phyloP scores from a whole-genome alignment of 2,329 filamentous ascomycete species.

The Arthrobotrys entomopaga region DNA sequence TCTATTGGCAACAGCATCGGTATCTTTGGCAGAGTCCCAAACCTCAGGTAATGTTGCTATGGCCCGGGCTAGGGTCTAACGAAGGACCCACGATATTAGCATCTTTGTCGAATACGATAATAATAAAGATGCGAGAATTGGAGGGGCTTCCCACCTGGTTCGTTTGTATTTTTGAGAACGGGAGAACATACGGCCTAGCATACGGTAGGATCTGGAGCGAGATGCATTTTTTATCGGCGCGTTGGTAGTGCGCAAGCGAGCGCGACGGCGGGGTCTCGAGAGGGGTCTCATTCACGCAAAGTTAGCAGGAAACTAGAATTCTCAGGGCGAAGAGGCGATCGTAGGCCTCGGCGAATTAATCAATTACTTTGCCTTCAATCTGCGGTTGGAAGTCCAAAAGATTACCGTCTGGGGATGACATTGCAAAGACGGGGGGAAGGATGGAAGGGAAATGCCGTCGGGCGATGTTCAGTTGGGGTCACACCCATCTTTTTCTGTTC shows the following conservation, averaged over 20 bases:
- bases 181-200: slow-evolving; percentile 31
- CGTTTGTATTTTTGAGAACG: slow-evolving; percentile 23
- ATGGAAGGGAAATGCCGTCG: not conserved
- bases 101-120: not conserved
- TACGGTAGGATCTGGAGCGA: slow-evolving; percentile 42
- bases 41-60: slow-evolving; percentile 32
- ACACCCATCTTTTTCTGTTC: not conserved
- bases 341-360: not conserved
- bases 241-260: slow-evolving; percentile 35
- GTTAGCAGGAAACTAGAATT: too few relatives aligned
- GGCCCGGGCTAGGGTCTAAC: slow-evolving; percentile 11
- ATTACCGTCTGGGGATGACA: slow-evolving; percentile 25
- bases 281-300: slow-evolving; percentile 3
- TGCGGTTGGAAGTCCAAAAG: slow-evolving; percentile 33
- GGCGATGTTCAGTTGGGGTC: too few relatives aligned
- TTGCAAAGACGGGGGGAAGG: not conserved
- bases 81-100: not conserved
- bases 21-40: not conserved
- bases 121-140: not conserved
- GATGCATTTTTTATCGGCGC: slow-evolving; percentile 33
- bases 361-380: slow-evolving; percentile 19
- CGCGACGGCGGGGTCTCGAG: slow-evolving; percentile 12
- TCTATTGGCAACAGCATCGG: not conserved
- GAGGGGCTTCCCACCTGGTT: slow-evolving; percentile 6
- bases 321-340: not conserved